Conservation (phyloP, 2,329 filamentous ascomycete genomes). For the Aspergillus sp. region DNA sequence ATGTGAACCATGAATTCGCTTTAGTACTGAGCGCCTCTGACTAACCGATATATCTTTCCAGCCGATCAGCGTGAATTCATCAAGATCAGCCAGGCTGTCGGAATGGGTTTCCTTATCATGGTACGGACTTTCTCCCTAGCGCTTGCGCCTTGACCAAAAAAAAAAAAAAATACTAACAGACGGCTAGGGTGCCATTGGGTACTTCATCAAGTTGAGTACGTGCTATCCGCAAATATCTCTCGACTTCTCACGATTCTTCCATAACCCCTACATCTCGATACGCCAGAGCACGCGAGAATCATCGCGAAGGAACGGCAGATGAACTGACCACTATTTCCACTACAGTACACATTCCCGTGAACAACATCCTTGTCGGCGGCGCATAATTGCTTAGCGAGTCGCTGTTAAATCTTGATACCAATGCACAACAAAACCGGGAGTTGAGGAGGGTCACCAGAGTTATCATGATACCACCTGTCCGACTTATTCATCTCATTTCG, state of each 20-base stretch:
- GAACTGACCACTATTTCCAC: constrained; percentile 9
- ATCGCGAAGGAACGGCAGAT: not conserved
- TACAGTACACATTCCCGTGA: constrained; percentile 45
- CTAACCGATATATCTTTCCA: constrained; percentile 20
- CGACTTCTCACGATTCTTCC: too few species aligned
- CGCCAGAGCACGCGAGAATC: not conserved
- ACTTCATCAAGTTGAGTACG: constrained; percentile 55
- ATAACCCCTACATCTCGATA: not conserved
- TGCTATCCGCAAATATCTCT: constrained; percentile 5
- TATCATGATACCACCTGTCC: not conserved
- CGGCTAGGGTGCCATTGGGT: constrained; percentile 47
- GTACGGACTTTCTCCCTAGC: constrained; percentile 11
- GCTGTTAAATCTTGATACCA: constrained; percentile 2
- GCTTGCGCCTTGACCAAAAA: not conserved
- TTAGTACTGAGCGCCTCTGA: not conserved
- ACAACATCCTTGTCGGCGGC: constrained; percentile 45
- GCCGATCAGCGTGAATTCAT: constrained; percentile 55
- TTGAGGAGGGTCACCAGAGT: not conserved
- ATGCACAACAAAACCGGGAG: not conserved
- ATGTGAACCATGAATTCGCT: constrained; percentile 15
- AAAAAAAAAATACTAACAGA: constrained; percentile 7
- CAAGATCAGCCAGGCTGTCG: constrained; percentile 55
- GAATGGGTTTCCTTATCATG: constrained; percentile 56
- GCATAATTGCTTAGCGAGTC: constrained; percentile 21
- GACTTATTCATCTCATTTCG: not conserved